Conservation (phyloP, 768 basidiomycete genomes). For the Rhodotorula kratochvilovae region DNA sequence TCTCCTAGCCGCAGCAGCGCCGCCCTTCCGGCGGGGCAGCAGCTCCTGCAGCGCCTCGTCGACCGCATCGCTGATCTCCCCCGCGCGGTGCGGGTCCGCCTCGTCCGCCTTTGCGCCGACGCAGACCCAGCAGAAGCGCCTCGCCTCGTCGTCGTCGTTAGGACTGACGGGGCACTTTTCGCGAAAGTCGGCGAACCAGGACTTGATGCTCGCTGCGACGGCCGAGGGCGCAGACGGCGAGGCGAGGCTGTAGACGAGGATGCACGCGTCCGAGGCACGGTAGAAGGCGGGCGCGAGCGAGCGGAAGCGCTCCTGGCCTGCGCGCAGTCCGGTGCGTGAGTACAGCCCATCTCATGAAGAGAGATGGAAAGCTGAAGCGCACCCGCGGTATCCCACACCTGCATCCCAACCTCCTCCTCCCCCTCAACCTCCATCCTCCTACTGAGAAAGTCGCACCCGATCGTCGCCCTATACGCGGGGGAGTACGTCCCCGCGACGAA, state of each 20-base stretch:
- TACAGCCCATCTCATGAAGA: no score
- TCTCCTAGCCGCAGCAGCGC: background rate
- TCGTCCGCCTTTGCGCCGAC: conserved; percentile 75
- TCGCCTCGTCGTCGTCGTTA: conserved; percentile 46
- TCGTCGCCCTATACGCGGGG: conserved; percentile 73
- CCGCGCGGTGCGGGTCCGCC: background rate
- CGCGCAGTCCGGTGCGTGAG: conserved; percentile 55
- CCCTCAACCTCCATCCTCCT: background rate
- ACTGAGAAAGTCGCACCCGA: conserved; percentile 66
- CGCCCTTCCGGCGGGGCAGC: background rate
- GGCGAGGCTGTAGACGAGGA: conserved; percentile 78
- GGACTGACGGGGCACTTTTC: conserved; percentile 59
- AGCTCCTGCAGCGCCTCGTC: background rate
- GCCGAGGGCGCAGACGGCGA: conserved; percentile 48
- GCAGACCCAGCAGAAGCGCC: conserved; percentile 62
- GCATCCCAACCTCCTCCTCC: conserved; percentile 52
- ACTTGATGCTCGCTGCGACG: conserved; percentile 58
- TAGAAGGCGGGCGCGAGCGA: conserved; percentile 77
- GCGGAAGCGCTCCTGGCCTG: conserved; percentile 83
- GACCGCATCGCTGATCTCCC: background rate
- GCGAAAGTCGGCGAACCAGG: conserved; percentile 77
- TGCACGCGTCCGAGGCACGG: conserved; percentile 72
- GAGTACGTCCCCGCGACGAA: conserved; percentile 74
- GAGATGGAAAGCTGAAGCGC: background rate
- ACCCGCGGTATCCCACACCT: conserved; percentile 58